Conservation (phyloP, 805 yeast species). For the Ogataea angusta region DNA sequence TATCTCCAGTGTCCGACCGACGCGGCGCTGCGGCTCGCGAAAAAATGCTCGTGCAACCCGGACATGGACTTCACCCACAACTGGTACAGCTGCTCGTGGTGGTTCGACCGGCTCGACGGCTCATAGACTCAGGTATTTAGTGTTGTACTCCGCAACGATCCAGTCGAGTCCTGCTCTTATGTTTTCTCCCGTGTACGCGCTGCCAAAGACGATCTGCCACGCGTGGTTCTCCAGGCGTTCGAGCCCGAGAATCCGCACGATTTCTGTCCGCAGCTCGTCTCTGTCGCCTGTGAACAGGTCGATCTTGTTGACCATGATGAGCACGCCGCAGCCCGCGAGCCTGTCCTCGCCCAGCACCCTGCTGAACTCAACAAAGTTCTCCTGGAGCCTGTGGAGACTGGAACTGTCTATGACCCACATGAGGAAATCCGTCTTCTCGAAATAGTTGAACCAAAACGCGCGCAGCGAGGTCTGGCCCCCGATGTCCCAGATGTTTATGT, state of each 20-base stretch:
- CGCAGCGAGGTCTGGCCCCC: conserved; percentile 87
- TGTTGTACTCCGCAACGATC: conserved; percentile 39
- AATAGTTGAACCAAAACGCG: conserved; percentile 92
- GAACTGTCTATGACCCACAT: conserved; percentile 83
- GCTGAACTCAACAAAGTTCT: conserved; percentile 62
- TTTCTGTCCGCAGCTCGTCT: conserved; percentile 15
- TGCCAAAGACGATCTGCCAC: conserved; percentile 42
- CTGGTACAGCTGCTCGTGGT: conserved; percentile 36
- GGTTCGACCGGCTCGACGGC: conserved; percentile 17
- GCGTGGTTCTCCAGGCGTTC: conserved; percentile 36
- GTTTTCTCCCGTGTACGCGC: conserved; percentile 46
- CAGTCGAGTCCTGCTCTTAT: conserved; percentile 41
- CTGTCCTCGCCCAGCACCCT: conserved; percentile 64
- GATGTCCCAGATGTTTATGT: conserved; percentile 69
- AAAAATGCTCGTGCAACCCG: conserved; percentile 71
- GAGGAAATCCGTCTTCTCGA: conserved; percentile 73
- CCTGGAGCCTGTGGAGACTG: conserved; percentile 57
- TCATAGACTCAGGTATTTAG: conserved; percentile 29
- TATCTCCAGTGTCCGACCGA: conserved; percentile 77
- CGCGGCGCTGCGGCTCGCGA: conserved; percentile 44
- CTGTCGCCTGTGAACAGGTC: conserved; percentile 46
- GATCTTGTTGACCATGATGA: conserved; percentile 70
- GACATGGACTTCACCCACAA: conserved; percentile 65
- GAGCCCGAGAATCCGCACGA: conserved; percentile 30
- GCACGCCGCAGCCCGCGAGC: conserved; percentile 63